Evolutionary conservation across 768 basidiomycete species (phyloP).

Genomic region (Boletus sp.): DNA sequence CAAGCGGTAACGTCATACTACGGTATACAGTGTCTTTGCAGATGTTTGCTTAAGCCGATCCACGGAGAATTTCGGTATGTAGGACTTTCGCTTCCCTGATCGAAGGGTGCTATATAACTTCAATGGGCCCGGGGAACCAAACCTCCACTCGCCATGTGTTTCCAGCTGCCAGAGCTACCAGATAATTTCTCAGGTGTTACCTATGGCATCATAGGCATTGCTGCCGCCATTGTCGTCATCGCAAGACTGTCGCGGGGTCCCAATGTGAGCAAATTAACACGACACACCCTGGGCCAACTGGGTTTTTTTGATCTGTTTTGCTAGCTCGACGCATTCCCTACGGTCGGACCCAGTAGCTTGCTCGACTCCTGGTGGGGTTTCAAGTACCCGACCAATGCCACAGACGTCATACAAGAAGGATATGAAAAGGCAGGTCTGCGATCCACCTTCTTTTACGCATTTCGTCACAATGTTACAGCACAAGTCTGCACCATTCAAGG

Average conservation of each 20-base stretch:
- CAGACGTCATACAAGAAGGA: slow-evolving; percentile 29
- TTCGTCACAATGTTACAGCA: not conserved
- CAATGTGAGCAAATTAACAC: not conserved
- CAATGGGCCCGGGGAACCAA: no score
- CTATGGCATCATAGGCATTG: not conserved
- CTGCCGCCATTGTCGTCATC: not conserved
- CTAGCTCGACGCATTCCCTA: slow-evolving; percentile 29
- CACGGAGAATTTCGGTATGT: no score
- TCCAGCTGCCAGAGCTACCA: no score
- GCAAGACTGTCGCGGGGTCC: not conserved
- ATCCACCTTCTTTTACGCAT: no score
- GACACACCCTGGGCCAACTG: no score
- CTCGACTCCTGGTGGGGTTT: no score
- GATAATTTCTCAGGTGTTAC: not conserved
- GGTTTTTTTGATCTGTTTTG: not conserved
- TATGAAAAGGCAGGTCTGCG: slow-evolving; percentile 27
- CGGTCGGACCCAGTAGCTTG: slow-evolving; percentile 21
- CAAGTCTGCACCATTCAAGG: not conserved
- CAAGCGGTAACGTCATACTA: no score
- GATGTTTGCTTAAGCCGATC: no score
- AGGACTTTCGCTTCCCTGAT: no score
- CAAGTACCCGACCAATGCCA: slow-evolving; percentile 4
- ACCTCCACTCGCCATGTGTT: no score
- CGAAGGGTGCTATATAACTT: no score
- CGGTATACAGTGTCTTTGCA: no score